Base-by-base conservation (phyloP, 352 stramenopile genomes). In the Phytophthora multivora region DNA sequence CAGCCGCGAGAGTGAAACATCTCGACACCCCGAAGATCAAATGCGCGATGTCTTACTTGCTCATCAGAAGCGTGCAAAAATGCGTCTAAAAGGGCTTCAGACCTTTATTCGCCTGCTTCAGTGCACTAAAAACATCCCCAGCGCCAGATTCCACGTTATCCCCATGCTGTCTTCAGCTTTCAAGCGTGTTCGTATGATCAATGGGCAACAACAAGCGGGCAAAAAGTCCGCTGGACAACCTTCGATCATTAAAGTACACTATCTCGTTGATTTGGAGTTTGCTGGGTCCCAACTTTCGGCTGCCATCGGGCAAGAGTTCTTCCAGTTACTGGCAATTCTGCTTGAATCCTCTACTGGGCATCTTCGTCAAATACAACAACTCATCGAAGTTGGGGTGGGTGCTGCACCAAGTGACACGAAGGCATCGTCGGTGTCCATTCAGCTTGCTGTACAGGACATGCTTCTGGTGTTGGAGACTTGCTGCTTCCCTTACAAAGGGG, bases 401-500 rank as follows among this genome's bases (percentile, higher is more conserved):
- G 23, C n/a, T 7, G 41, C 15, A 23, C 38, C 42, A 11, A 45
- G 41, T 35, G 61, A 67, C 13, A 38, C 50, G 10, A 79, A 77
- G 33, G 28, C 42, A 8, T 58, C 51, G 13, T 42, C 63, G 5
- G 28, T 45, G 28, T 65, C 61, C 2, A 69, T 93, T 13, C 77
- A 89, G n/a, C 36, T 68, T 61, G 71, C 75, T 15, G 76, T 91
- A 8, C 75, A 89, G 10, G 84, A 92, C 36, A 79, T 93, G 12
- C 65, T 95, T 15, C 67, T 93, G 16, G 76, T 90, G 7, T 58
- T 96, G 28, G 88, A 96, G 38, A 73, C 77, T 31, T 94, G 80
- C 40, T 91, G 86, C 25, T 76, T 96, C n/a, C 88, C 88, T 2
- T 96, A 88, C 45, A 61, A 48, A 26, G 59, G 59, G 3, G 59